Conservation (phyloP, 768 basidiomycete genomes). For the Thelephora aurantiotincta region DNA sequence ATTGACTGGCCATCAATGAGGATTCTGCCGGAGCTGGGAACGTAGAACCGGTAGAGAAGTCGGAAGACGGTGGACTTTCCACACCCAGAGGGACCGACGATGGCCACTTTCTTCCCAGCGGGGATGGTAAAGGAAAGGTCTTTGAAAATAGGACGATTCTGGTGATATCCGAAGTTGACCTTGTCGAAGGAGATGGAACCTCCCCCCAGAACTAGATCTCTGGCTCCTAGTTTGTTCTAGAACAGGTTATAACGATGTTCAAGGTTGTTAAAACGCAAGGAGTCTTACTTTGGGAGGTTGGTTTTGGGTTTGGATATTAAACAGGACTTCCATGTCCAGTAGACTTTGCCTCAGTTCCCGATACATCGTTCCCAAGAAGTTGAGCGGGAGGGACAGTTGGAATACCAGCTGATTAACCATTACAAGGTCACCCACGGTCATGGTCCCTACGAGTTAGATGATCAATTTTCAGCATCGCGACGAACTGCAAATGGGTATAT, state of each 20-base stretch:
- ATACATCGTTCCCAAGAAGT: constrained; percentile 95
- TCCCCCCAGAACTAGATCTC: constrained; percentile 54
- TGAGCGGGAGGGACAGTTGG: constrained; percentile 90
- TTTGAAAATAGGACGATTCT: constrained; percentile 84
- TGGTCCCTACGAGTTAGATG: constrained; percentile 46
- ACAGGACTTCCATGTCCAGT: constrained; percentile 93
- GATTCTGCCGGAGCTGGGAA: constrained; percentile 70
- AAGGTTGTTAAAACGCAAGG: neutral
- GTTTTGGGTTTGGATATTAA: constrained; percentile 78
- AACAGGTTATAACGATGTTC: neutral
- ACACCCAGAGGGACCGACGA: constrained; percentile 94
- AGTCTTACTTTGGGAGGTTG: constrained; percentile 43
- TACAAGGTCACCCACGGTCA: constrained; percentile 97
- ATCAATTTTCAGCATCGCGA: neutral
- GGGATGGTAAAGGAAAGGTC: constrained; percentile 83
- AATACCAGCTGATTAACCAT: constrained; percentile 99
- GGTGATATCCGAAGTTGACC: constrained; percentile 83
- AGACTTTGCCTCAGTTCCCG: constrained; percentile 93
- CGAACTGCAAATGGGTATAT: constrained; percentile 10
- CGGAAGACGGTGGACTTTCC: constrained; percentile 97
- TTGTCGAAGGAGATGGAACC: constrained; percentile 90
- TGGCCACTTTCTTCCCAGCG: constrained; percentile 91
- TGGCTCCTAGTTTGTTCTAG: constrained; percentile 58
- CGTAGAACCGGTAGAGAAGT: constrained; percentile 92
- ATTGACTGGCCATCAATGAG: constrained; percentile 83